These are phyloP conservation scores for Diplocarpon mali DNA, from an alignment of 2,329 filamentous ascomycete species.

Conservation along the genomic window DNA sequence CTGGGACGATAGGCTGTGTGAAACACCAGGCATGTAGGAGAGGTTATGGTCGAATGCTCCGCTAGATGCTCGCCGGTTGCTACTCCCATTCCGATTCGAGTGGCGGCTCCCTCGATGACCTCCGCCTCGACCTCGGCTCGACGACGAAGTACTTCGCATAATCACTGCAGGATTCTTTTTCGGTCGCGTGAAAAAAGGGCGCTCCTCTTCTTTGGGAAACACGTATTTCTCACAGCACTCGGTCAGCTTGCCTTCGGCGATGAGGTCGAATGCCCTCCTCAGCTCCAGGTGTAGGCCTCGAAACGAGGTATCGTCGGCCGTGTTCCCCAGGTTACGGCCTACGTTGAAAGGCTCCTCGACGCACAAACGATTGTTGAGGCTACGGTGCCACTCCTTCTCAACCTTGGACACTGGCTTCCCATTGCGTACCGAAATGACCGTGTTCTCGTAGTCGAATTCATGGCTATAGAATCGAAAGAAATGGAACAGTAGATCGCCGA, in stretches of 20 bases:
- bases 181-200: slow-evolving; percentile 44
- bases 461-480: slow-evolving; percentile 95
- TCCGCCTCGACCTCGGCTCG: slow-evolving; percentile 28
- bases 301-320: slow-evolving; percentile 90
- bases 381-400: slow-evolving; percentile 80
- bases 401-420: slow-evolving; percentile 69
- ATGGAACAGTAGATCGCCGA: slow-evolving; percentile 81
- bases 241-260: slow-evolving; percentile 67
- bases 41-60: slow-evolving; percentile 23
- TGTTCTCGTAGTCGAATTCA: slow-evolving; percentile 80
- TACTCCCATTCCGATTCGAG: slow-evolving; percentile 21
- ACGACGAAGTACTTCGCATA: slow-evolving; percentile 47
- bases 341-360: slow-evolving; percentile 96
- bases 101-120: slow-evolving; percentile 21
- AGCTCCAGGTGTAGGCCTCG: slow-evolving; percentile 83
- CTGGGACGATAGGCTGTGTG: slow-evolving; percentile 20
- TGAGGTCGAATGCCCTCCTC: slow-evolving; percentile 73
- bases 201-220: slow-evolving; percentile 65
- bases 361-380: slow-evolving; percentile 73
- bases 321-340: slow-evolving; percentile 83
- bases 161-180: slow-evolving; percentile 40
- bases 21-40: slow-evolving; percentile 16
- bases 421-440: slow-evolving; percentile 73
- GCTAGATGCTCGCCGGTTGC: slow-evolving; percentile 26
- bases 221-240: slow-evolving; percentile 82